A percentile compares a stretch with the other conserved stretches of the same genome.
These are phyloP conservation scores for Paraurostyla sp. DNA, from an alignment of 73 alveolate genomes.

Conservation along the genomic window DNA sequence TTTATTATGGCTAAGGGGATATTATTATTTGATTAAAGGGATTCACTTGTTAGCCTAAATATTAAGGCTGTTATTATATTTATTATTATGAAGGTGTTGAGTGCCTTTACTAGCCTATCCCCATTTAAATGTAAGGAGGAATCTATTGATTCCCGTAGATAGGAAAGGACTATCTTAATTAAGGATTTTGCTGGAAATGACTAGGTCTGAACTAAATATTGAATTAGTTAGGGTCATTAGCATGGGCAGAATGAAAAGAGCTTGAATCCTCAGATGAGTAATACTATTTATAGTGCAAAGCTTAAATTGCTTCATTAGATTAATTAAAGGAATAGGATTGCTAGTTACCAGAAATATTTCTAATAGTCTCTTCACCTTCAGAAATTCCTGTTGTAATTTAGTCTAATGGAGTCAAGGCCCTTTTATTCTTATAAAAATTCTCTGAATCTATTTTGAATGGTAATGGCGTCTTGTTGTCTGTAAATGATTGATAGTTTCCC, in stretches of 20 bases:
- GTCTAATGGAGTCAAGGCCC: conserved; percentile 37
- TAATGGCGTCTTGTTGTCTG: background rate
- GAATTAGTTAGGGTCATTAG: background rate
- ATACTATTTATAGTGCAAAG: background rate
- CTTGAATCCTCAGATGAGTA: conserved; percentile 39
- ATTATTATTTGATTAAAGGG: background rate
- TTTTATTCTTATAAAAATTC: background rate
- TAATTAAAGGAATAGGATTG: background rate
- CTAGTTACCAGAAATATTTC: background rate
- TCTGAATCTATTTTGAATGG: background rate
- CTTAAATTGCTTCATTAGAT: conserved; percentile 15
- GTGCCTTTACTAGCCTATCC: background rate
- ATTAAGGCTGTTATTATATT: too few relatives aligned
- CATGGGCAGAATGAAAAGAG: conserved; percentile 47
- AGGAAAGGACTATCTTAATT: conserved; percentile 25
- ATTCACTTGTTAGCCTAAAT: too few relatives aligned
- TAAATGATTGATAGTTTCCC: background rate
- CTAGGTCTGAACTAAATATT: conserved; percentile 3
- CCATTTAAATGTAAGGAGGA: background rate
- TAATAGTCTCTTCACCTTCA: background rate
- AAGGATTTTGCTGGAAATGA: background rate
- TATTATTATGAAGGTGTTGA: background rate
- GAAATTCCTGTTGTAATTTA: conserved; percentile 25
- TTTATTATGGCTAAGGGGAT: background rate
- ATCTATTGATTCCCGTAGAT: background rate